phyloP scores from a whole-genome alignment of 139 green algal genomes.

The Chlorella sp. region DNA sequence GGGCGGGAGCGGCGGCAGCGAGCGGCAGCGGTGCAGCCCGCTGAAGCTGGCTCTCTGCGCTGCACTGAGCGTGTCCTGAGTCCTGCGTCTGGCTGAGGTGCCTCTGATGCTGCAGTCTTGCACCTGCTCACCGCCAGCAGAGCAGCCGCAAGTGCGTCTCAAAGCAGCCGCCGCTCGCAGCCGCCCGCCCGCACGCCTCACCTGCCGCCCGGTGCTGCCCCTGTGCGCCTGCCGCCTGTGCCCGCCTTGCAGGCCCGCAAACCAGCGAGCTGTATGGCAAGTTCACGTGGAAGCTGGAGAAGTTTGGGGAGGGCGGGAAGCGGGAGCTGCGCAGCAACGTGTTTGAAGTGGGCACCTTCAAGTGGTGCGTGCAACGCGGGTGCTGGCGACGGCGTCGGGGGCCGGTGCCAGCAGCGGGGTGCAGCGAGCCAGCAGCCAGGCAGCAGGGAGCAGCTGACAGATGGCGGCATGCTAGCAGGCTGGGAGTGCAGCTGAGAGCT shows the following conservation, averaged over 20 bases:
- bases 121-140: neutral
- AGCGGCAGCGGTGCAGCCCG: no score
- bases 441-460: no score
- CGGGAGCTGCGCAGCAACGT: constrained; percentile 91
- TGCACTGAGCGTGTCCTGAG: neutral
- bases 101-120: neutral
- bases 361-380: constrained; percentile 79
- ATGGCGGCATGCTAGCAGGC: no score
- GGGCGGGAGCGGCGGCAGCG: neutral
- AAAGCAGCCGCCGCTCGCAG: neutral
- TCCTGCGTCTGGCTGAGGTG: neutral
- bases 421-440: no score
- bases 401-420: no score
- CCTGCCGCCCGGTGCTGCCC: neutral
- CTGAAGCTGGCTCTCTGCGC: neutral
- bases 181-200: neutral
- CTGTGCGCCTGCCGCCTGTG: neutral
- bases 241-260: constrained; percentile 6
- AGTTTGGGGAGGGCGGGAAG: constrained; percentile 95
- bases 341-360: constrained; percentile 95
- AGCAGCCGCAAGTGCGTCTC: no score
- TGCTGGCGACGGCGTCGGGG: neutral
- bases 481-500: no score
- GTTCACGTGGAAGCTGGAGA: constrained; percentile 98
- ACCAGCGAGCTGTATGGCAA: constrained; percentile 87